Percentiles rank a stretch among this genome's conserved stretches.
These are phyloP conservation scores for Picea abies DNA, from an alignment of 83 land plant species.

Conservation along the genomic window DNA sequence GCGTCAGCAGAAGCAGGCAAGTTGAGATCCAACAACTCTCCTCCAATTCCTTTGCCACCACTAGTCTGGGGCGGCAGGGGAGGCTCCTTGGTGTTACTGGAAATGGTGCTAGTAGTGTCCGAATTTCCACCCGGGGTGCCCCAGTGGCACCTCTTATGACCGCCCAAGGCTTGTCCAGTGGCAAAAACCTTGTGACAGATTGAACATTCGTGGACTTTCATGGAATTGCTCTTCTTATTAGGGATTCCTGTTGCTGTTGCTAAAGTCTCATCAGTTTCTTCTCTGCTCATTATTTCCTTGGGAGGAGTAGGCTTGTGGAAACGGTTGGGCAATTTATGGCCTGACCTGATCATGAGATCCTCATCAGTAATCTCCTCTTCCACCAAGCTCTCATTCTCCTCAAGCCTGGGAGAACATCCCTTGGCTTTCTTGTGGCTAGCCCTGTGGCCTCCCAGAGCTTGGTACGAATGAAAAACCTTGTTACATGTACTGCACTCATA, in stretches of 20 bases:
- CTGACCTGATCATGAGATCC: conserved; percentile 13
- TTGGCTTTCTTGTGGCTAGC: conserved; percentile 82
- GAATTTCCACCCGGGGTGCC: conserved; percentile 13
- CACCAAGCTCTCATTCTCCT: conserved; percentile 22
- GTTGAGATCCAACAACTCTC: conserved; percentile 31
- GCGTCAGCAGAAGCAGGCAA: conserved; percentile 23
- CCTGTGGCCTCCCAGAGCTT: conserved; percentile 75
- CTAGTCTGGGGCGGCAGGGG: conserved; percentile 12
- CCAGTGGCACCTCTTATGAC: conserved; percentile 80
- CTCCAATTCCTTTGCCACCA: conserved; percentile 7
- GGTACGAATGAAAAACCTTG: conserved; percentile 68
- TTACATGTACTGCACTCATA: conserved; percentile 77
- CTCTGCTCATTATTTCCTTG: not conserved
- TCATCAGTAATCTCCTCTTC: conserved; percentile 32
- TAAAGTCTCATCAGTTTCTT: not conserved
- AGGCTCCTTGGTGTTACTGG: conserved; percentile 3
- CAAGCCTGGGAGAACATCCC: conserved; percentile 57
- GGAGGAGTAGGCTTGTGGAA: conserved; percentile 1
- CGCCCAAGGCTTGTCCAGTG: conserved; percentile 70
- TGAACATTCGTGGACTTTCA: conserved; percentile 69
- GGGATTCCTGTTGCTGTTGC: not conserved
- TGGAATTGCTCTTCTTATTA: conserved; percentile 27
- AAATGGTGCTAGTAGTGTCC: not conserved
- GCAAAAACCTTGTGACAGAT: conserved; percentile 63
- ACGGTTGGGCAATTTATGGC: not conserved